A percentile compares a stretch with the other conserved stretches of the same genome.
phyloP scores from a whole-genome alignment of 331 rosid species.

The Rosa hybrid region DNA sequence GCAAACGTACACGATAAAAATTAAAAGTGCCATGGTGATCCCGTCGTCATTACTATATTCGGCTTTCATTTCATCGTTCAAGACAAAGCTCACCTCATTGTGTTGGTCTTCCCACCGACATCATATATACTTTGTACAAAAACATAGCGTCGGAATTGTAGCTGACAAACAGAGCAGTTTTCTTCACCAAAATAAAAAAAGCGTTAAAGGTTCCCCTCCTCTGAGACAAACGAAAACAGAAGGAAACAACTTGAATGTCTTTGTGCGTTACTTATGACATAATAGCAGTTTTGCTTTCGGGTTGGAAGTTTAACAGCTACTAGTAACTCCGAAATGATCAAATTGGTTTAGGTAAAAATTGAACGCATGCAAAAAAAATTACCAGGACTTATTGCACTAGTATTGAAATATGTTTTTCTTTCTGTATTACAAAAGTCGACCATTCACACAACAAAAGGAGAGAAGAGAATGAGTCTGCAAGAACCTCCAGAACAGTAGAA shows the following conservation, averaged over 20 bases:
- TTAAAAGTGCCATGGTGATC: not conserved
- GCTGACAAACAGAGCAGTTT: not conserved
- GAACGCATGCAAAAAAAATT: not conserved
- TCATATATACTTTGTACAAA: not conserved
- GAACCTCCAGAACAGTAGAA: slow-evolving; percentile 4
- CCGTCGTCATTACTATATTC: slow-evolving; percentile 5
- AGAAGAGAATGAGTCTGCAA: not conserved
- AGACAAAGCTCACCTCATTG: not conserved
- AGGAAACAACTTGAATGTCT: not conserved
- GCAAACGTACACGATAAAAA: not conserved
- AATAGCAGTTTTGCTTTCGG: not conserved
- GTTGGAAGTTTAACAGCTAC: not conserved
- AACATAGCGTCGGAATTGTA: not conserved
- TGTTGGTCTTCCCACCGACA: not conserved
- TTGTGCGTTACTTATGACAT: not conserved
- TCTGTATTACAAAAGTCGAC: not conserved
- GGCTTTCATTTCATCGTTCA: slow-evolving; percentile 4
- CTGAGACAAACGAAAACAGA: not conserved
- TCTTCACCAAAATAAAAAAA: not conserved
- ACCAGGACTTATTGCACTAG: not conserved
- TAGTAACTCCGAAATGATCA: not conserved
- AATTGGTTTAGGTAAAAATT: not conserved
- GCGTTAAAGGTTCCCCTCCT: not conserved
- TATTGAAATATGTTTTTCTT: not conserved
- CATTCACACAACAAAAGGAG: not conserved